Conservation (phyloP, 352 stramenopile genomes). For the Globisporangium cystogenes region DNA sequence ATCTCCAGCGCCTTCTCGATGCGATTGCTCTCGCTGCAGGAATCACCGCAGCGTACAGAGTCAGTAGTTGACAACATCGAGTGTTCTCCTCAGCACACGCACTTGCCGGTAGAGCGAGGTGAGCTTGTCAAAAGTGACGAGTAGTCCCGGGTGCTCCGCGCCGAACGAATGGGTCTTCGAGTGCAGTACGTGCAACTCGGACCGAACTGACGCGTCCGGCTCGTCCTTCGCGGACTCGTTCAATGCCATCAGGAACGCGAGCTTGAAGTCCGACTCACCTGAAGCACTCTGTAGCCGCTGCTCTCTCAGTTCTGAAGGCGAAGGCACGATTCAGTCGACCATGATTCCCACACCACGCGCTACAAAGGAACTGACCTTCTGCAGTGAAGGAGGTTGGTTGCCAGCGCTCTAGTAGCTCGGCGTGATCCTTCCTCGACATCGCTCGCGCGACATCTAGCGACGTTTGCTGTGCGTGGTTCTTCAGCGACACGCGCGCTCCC, state of each 20-base stretch:
- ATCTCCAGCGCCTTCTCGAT: slow-evolving; percentile 25
- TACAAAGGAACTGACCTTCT: slow-evolving; percentile 23
- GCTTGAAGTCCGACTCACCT: slow-evolving; percentile 5
- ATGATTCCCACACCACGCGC: no score
- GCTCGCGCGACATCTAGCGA: slow-evolving; percentile 30
- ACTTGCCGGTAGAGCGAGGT: slow-evolving; percentile 31
- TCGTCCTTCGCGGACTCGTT: slow-evolving; percentile 17
- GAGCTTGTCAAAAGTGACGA: slow-evolving; percentile 33
- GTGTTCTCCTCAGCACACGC: neutral
- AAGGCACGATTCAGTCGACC: no score
- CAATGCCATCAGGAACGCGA: slow-evolving; percentile 1
- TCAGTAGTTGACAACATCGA: neutral
- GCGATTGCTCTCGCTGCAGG: slow-evolving; percentile 15
- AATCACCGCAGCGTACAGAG: neutral
- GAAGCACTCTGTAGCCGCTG: slow-evolving; percentile 15
- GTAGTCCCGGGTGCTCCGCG: slow-evolving; percentile 21
- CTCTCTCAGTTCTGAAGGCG: slow-evolving; percentile 19
- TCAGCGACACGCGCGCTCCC: slow-evolving; percentile 19
- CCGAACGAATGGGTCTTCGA: slow-evolving; percentile 42
- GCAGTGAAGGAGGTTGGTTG: slow-evolving; percentile 29
- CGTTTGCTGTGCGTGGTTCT: slow-evolving; percentile 31
- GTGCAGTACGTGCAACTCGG: slow-evolving; percentile 48
- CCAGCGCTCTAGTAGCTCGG: slow-evolving; percentile 41
- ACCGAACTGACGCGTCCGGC: slow-evolving; percentile 20
- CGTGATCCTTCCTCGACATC: slow-evolving; percentile 31